Conservation (phyloP, 139 green algal species). For the Diplosphaera chodatii region DNA sequence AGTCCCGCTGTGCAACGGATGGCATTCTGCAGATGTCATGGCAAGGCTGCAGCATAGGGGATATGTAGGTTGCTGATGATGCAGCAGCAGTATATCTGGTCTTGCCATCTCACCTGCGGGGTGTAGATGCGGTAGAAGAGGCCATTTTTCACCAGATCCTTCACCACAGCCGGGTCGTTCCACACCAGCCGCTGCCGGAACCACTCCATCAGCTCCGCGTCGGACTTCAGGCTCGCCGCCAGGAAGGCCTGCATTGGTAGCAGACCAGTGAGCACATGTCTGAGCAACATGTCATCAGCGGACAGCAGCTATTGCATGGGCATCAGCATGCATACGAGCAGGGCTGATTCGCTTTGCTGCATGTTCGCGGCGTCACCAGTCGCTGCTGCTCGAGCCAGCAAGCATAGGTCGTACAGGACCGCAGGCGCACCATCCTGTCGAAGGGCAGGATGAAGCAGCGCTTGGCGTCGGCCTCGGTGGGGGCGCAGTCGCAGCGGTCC, state of each 20-base stretch:
- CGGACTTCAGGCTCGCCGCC: constrained; percentile 52
- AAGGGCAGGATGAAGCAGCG: constrained; percentile 85
- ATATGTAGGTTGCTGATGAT: too few species aligned
- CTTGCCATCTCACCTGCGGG: constrained; percentile 46
- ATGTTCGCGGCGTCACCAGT: too few species aligned
- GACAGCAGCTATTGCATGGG: too few species aligned
- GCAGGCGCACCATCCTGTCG: constrained; percentile 46
- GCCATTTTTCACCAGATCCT: constrained; percentile 55
- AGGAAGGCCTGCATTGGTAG: constrained; percentile 51
- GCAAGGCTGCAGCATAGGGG: too few species aligned
- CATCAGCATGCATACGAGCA: too few species aligned
- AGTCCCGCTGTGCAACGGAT: too few species aligned
- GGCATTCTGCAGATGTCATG: too few species aligned
- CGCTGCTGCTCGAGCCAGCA: too few species aligned
- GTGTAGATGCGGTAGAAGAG: constrained; percentile 64
- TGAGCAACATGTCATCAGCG: too few species aligned
- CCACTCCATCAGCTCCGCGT: constrained; percentile 60
- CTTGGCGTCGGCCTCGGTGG: constrained; percentile 73
- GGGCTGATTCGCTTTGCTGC: too few species aligned
- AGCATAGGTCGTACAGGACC: too few species aligned
- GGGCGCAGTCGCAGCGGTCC: constrained; percentile 73
- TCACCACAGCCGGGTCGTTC: constrained; percentile 40
- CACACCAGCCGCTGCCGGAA: constrained; percentile 62
- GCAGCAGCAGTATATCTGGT: too few species aligned
- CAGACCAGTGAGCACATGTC: neutral